Conservation (phyloP, 208 protist genomes). For the Leishmania aethiopica region DNA sequence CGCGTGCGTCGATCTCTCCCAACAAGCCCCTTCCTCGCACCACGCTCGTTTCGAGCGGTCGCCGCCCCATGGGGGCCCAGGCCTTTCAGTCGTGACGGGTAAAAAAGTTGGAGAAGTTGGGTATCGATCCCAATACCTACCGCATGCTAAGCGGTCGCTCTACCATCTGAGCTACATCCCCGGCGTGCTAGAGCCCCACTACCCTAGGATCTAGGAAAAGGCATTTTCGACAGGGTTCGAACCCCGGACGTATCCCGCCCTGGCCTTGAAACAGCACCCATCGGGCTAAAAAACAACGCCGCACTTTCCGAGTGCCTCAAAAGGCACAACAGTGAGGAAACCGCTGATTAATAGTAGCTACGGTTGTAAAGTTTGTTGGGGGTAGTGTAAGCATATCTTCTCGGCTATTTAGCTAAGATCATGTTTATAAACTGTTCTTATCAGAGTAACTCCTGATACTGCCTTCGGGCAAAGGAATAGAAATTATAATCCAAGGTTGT, state of each 20-base stretch:
- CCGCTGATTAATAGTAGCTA: no score
- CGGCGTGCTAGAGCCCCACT: background rate
- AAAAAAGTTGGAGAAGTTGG: slow-evolving; percentile 90
- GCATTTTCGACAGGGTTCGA: background rate
- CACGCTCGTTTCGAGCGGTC: no score
- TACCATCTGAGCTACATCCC: slow-evolving; percentile 94
- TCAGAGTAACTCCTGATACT: slow-evolving; percentile 91
- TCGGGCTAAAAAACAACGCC: background rate
- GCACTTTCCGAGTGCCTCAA: accelerated
- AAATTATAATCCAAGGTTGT: slow-evolving; percentile 44
- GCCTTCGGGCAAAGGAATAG: slow-evolving; percentile 57
- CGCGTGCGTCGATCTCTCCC: no score
- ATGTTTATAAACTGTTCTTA: slow-evolving; percentile 92
- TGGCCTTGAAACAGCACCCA: accelerated
- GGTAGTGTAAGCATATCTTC: slow-evolving; percentile 35
- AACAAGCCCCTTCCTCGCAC: background rate
- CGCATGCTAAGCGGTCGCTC: slow-evolving; percentile 94
- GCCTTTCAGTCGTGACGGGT: no score
- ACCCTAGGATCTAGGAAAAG: accelerated
- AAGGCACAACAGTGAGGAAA: accelerated
- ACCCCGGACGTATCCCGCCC: background rate
- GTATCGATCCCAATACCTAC: slow-evolving; percentile 94
- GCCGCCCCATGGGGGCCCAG: no score
- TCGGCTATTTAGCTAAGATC: slow-evolving; percentile 92
- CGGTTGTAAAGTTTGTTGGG: no score